Conservation (phyloP, 176 grass and related monocot species). For the Aechmea fasciata region DNA sequence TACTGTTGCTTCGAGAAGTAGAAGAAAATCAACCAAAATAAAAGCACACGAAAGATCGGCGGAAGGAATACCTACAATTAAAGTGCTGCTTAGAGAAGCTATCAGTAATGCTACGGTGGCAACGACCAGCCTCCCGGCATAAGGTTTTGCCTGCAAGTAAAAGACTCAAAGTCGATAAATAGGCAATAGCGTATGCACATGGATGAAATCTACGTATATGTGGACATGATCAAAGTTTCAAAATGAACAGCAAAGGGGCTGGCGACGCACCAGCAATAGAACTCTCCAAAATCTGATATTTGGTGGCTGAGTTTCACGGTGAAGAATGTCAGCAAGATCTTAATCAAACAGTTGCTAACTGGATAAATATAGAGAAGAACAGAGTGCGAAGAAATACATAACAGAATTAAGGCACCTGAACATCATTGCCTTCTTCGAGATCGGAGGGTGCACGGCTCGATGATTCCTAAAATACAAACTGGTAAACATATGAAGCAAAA, state of each 20-base stretch:
- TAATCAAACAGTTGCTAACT: conserved; percentile 15
- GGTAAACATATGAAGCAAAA: neutral
- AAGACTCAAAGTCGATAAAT: conserved; percentile 16
- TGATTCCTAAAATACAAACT: conserved; percentile 39
- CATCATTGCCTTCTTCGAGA: conserved; percentile 77
- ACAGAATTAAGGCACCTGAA: conserved; percentile 42
- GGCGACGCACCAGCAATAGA: conserved; percentile 51
- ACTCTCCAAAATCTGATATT: conserved; percentile 82
- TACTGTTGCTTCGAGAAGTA: neutral
- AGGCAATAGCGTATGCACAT: neutral
- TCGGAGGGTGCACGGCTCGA: conserved; percentile 31
- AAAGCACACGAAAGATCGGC: neutral
- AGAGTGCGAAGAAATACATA: neutral
- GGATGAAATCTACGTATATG: neutral
- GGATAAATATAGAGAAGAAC: neutral
- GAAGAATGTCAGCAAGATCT: conserved; percentile 22
- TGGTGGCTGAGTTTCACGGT: conserved; percentile 36
- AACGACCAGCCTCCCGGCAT: conserved; percentile 56
- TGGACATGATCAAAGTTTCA: no score
- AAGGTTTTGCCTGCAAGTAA: conserved; percentile 64
- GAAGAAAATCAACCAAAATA: neutral
- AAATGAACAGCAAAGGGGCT: neutral
- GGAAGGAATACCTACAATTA: conserved; percentile 63
- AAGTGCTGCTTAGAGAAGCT: conserved; percentile 74
- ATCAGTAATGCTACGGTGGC: conserved; percentile 68